Evolutionary conservation across 2,329 filamentous ascomycete species (phyloP).

Genomic region (Penicillium sp.): DNA sequence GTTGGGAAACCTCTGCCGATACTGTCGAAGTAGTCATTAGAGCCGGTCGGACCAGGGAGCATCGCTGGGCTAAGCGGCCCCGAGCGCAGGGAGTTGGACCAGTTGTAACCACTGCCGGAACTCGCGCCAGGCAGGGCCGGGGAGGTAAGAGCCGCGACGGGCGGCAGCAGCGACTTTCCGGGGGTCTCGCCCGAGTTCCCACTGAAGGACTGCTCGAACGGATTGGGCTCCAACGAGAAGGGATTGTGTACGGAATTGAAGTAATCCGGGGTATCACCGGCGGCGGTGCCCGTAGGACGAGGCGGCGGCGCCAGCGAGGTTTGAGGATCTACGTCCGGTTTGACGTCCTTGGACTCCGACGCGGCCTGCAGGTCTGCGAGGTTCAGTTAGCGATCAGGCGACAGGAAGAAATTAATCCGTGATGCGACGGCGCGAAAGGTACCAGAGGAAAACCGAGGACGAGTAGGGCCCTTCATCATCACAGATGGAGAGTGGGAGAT

Average conservation of each 20-base stretch:
- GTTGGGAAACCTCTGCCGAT: conserved; percentile 85
- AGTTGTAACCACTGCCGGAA: conserved; percentile 68
- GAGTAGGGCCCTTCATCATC: conserved; percentile 23
- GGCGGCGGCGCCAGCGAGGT: conserved; percentile 70
- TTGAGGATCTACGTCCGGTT: conserved; percentile 55
- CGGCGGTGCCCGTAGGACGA: conserved; percentile 53
- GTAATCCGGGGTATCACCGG: conserved; percentile 63
- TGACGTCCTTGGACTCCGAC: conserved; percentile 35
- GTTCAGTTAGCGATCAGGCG: conserved; percentile 25
- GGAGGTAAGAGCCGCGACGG: conserved; percentile 86
- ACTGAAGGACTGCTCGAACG: conserved; percentile 93
- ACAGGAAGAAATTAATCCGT: conserved; percentile 5
- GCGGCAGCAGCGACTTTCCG: conserved; percentile 75
- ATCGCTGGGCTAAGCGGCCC: conserved; percentile 95
- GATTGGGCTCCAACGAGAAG: conserved; percentile 75
- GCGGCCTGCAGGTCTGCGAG: conserved; percentile 31
- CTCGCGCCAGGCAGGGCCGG: conserved; percentile 77
- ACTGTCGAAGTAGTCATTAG: conserved; percentile 86
- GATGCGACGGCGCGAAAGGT: conserved; percentile 24
- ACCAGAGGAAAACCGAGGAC: conserved; percentile 19
- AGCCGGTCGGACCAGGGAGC: conserved; percentile 73
- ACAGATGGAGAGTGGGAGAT: conserved; percentile 24
- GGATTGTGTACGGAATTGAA: conserved; percentile 59
- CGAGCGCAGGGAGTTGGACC: conserved; percentile 82
- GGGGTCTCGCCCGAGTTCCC: conserved; percentile 70